Evolutionary conservation across 2,329 filamentous ascomycete genomes (phyloP).

Genomic region (Fusarium sp.): DNA sequence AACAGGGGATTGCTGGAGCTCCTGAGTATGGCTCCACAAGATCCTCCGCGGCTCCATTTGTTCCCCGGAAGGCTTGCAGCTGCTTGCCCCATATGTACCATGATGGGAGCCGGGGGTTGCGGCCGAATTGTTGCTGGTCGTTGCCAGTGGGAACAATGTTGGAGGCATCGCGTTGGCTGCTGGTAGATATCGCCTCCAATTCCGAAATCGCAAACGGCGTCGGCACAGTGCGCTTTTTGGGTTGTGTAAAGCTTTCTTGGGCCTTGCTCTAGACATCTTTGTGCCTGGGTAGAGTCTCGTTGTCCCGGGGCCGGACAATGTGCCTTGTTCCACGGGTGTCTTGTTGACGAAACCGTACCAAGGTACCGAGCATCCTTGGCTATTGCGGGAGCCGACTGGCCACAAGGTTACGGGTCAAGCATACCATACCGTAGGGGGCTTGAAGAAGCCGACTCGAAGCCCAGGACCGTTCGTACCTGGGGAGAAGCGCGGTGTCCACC

Average conservation of each 20-base stretch:
- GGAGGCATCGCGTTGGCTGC: neutral
- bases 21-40: constrained; percentile 34
- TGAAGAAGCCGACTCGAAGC: constrained; percentile 30
- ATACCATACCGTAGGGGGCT: constrained; percentile 16
- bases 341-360: constrained; percentile 15
- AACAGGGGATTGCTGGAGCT: constrained; percentile 29
- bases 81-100: constrained; percentile 23
- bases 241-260: neutral
- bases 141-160: neutral
- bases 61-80: constrained; percentile 41
- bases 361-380: constrained; percentile 8
- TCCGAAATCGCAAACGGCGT: neutral
- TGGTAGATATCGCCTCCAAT: neutral
- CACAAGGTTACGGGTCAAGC: constrained; percentile 17
- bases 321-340: constrained; percentile 13
- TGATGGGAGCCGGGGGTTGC: neutral
- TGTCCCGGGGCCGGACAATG: neutral
- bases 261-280: neutral
- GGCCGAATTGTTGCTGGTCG: neutral
- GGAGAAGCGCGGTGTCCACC: constrained; percentile 21
- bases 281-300: neutral
- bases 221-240: neutral
- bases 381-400: constrained; percentile 8
- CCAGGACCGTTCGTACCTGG: constrained; percentile 16
- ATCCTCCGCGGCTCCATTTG: constrained; percentile 39